Evolutionary conservation across 305 asterid genomes (phyloP).

Genomic region (Solanum aculeatissimum): DNA sequence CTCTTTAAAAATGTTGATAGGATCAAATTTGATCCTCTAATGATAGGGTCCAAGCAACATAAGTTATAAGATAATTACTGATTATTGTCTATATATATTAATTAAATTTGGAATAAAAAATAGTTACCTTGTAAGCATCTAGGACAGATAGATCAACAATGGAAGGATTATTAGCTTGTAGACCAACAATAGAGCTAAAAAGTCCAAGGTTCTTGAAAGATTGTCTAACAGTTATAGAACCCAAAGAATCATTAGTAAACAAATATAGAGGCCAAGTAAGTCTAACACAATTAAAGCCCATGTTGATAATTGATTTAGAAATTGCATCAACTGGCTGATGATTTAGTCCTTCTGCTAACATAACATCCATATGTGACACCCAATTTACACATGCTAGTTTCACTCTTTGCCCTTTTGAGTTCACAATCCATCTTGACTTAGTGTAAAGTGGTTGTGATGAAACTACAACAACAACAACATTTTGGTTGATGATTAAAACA

Average conservation of each 20-base stretch:
- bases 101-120: not conserved
- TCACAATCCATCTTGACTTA: constrained; percentile 72
- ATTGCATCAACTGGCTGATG: constrained; percentile 66
- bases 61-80: not conserved
- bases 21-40: not conserved
- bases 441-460: constrained; percentile 48
- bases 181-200: constrained; percentile 44
- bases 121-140: constrained; percentile 64
- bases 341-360: constrained; percentile 94
- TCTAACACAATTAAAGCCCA: constrained; percentile 93
- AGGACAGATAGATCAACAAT: constrained; percentile 70
- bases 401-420: constrained; percentile 53
- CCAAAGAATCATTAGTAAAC: constrained; percentile 65
- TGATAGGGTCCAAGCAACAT: not conserved
- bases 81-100: not conserved
- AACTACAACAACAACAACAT: not conserved
- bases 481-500: not conserved
- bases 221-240: constrained; percentile 49
- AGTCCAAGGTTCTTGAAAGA: constrained; percentile 59
- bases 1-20: not conserved
- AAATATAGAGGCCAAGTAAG: constrained; percentile 89
- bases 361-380: constrained; percentile 75
- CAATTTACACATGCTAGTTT: constrained; percentile 85
- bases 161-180: constrained; percentile 59
- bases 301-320: constrained; percentile 27